Evolutionary conservation across 441 rosid genomes (phyloP).

Genomic region (Bruguiera hainesii): DNA sequence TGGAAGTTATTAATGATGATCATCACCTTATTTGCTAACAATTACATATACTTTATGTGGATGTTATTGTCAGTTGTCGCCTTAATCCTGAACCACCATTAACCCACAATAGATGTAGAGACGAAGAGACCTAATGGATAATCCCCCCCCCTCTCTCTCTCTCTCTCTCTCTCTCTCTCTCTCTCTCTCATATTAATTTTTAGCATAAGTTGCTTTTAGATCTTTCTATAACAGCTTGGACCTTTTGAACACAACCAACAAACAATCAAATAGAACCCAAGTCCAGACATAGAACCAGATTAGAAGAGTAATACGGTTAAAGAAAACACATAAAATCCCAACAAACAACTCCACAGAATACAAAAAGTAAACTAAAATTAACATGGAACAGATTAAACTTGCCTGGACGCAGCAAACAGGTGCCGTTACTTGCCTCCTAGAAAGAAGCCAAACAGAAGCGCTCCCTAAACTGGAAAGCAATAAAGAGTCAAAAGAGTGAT

Average conservation of each 20-base stretch:
- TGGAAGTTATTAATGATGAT: no score
- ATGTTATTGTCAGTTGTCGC: no score
- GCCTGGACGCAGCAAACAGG: constrained; percentile 25
- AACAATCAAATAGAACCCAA: constrained; percentile 7
- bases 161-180: not conserved
- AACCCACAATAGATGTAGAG: not conserved
- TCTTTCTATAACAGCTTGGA: not conserved
- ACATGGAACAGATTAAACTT: not conserved
- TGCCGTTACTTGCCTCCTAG: constrained; percentile 16
- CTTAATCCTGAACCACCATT: not conserved
- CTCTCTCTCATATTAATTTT: not conserved
- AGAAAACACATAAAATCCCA: constrained; percentile 26
- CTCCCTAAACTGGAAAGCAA: constrained; percentile 20
- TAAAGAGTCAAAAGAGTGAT: not conserved
- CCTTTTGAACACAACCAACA: constrained; percentile 5
- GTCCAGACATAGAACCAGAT: not conserved
- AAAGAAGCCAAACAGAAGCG: no score
- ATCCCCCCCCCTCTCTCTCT: not conserved
- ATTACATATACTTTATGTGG: no score
- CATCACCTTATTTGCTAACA: no score
- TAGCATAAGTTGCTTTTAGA: constrained; percentile 2
- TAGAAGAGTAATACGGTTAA: not conserved
- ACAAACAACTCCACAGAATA: not conserved
- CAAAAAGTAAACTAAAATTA: not conserved
- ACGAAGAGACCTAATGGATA: not conserved